Evolutionary conservation across 495 filamentous ascomycete species (phyloP).

Genomic region (Staphylotrichum tortipilum): DNA sequence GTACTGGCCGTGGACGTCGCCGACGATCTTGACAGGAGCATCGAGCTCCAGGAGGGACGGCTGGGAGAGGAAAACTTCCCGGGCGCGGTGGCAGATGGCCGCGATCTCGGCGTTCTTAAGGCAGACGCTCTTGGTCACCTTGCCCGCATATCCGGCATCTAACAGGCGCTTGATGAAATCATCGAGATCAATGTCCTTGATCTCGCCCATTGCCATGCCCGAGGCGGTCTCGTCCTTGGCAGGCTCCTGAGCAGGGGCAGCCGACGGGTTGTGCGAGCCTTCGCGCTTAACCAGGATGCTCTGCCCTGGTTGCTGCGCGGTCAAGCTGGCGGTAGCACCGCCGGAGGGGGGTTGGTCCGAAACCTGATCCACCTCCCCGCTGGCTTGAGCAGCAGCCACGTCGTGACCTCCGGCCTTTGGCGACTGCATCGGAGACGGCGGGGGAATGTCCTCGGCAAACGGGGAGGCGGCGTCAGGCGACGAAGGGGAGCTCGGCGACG

Average conservation of each 20-base stretch:
- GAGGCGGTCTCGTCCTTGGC: slow-evolving; percentile 31
- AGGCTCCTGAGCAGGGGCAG: slow-evolving; percentile 25
- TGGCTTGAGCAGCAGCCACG: slow-evolving; percentile 70
- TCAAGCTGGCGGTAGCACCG: slow-evolving; percentile 37
- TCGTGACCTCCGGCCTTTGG: slow-evolving; percentile 59
- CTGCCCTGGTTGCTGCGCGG: slow-evolving; percentile 51
- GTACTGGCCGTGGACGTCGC: slow-evolving; percentile 97
- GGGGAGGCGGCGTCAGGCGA: slow-evolving; percentile 30
- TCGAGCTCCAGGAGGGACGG: slow-evolving; percentile 86
- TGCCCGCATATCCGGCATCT: slow-evolving; percentile 90
- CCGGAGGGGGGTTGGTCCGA: slow-evolving; percentile 83
- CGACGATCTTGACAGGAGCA: slow-evolving; percentile 98
- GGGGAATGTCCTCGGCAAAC: slow-evolving; percentile 56
- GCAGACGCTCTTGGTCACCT: slow-evolving; percentile 94
- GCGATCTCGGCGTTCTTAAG: slow-evolving; percentile 96
- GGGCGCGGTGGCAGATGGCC: slow-evolving; percentile 77
- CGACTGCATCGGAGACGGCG: slow-evolving; percentile 83
- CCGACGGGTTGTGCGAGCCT: slow-evolving; percentile 45
- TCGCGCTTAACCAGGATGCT: slow-evolving; percentile 81
- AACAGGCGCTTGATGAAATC: slow-evolving; percentile 94
- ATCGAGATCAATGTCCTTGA: slow-evolving; percentile 88
- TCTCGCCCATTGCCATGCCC: slow-evolving; percentile 57
- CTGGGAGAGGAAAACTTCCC: slow-evolving; percentile 85
- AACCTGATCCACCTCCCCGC: slow-evolving; percentile 87
- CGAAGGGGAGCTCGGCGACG: slow-evolving; percentile 37